Base-by-base conservation (phyloP, 805 yeast species). In the Barnettozyma salicaria region DNA sequence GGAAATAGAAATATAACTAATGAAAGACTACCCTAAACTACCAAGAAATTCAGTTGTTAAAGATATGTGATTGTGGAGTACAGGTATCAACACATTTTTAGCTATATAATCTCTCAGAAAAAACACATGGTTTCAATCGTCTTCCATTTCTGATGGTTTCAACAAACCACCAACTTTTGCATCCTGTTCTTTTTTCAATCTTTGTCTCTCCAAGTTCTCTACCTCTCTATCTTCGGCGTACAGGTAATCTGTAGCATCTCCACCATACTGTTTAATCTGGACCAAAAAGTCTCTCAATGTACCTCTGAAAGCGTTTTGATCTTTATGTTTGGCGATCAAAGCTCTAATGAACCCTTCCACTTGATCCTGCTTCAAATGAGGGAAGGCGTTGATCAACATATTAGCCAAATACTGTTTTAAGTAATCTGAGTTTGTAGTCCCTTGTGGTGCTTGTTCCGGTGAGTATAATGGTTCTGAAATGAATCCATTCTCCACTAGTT, bases 121-220 rank as follows among this genome's bases (percentile, higher is more conserved):
- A 19, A 7, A 17, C 30, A 9, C 27, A 13, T 20, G 12, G 17
- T 8, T 17, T 41, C 34, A 56, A 34, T 72, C 78, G 55, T 89
- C 96, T 48, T 84, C 96, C 76, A 90, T 74, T 52, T 90, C 98
- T 17, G 94, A 78, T 21, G 98, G 98, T 61, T 88, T 90, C 56
- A 92, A 67, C 58, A 90, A 71, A 34, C 98, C 98, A 52, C 97
- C 97, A 49, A 90, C 83, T 63, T 76, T 78, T 49, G 82, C 68
- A 36, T 95, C 96, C 51, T 74, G 78, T 61, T 86, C 90, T 55
- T 80, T 80, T 50, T 85, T 90, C 42, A 71, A 58, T 56, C 71
- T 74, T 46, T 69, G 72, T 57, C 78, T 80, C 59, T 85, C 95
- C 44, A 68, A 61, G 42, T 76, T 60, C 58, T 86, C 95, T 34